Evolutionary conservation across 495 filamentous ascomycete species (phyloP), one percentile per base, ranked within the genome.

Genomic region (Bacidia gigantensis): DNA sequence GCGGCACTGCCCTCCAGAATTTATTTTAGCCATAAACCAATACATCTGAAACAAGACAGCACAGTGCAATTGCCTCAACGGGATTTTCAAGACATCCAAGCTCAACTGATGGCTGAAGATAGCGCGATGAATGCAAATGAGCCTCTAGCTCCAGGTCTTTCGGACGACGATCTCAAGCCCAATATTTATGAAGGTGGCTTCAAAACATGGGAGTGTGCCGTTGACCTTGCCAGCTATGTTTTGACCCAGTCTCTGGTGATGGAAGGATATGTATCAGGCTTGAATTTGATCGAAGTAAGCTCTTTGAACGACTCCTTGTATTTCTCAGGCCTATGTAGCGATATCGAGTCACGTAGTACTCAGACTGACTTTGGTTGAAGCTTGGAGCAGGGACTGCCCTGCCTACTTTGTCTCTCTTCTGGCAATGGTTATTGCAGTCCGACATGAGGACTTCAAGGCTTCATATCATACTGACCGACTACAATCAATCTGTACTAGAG

Each of bases 101-200:
- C 94, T 40, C 92, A 98, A 68, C 73, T 96, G 26, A 94, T 95
- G 85, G 86, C 86, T 38, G 89, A 96, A 67, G 85, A 86, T 54
- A 74, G 72, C 35, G 67, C 62, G 21, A 58, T 64, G 11, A 65
- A 76, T 26, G 39, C 58, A 25, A 38, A 57, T 14, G 46, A 5
- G 2, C 1, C 51, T 53, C 22, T 48, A 49, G 24, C 26, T 21
- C 35, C 45, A 14, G 40, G 64, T 46, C 42, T 55, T 25, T 47
- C 55, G 14, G 35, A 46, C 14, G 72, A 85, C 60, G 92, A 98
- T 63, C 80, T 98, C 60, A 84, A 81, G 63, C 85, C 87, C 11
- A 83, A 84, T 55, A 81, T 96, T 60, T 98, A 98, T 65, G 92
- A 98, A 65, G 92, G 92, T 35, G 92, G 92, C n/a, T 89, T 96